Conservation (phyloP, 129 eudicot genomes). For the Flaveria robusta region DNA sequence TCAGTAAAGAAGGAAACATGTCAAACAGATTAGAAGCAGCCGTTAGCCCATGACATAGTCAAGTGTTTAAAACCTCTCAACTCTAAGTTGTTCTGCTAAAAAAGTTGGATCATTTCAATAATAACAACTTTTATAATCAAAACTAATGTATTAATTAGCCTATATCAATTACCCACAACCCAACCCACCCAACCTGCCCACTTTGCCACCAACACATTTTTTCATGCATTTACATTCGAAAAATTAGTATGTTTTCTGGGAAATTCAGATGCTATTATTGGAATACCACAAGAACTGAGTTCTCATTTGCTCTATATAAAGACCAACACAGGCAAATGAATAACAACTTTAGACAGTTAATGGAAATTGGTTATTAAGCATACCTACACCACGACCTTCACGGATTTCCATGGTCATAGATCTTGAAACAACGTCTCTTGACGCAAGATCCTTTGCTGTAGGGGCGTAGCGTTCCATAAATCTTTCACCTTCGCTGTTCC, state of each 20-base stretch:
- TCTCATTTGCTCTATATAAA: slow-evolving; percentile 10
- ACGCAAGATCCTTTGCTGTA: slow-evolving; percentile 99
- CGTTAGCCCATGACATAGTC: neutral
- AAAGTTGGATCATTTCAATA: neutral
- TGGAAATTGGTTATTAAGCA: slow-evolving; percentile 22
- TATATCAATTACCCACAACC: neutral
- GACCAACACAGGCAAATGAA: slow-evolving; percentile 11
- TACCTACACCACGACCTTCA: slow-evolving; percentile 99
- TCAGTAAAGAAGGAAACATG: neutral
- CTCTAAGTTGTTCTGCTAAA: neutral
- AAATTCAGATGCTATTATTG: slow-evolving; percentile 5
- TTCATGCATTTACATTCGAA: slow-evolving; percentile 9
- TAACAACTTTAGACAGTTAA: slow-evolving; percentile 7
- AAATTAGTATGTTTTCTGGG: slow-evolving; percentile 4
- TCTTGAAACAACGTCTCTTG: slow-evolving; percentile 98
- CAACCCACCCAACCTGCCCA: neutral
- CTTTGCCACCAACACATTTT: neutral
- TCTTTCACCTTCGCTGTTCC: slow-evolving; percentile 97
- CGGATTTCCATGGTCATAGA: slow-evolving; percentile 99
- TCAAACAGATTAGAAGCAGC: neutral
- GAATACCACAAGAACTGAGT: slow-evolving; percentile 7
- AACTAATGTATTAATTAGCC: neutral
- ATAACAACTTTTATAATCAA: neutral
- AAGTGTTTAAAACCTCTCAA: neutral
- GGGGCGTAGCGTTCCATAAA: slow-evolving; percentile 99